Base-by-base conservation (phyloP, 345 rosid genomes). In the Citrus reticulata region DNA sequence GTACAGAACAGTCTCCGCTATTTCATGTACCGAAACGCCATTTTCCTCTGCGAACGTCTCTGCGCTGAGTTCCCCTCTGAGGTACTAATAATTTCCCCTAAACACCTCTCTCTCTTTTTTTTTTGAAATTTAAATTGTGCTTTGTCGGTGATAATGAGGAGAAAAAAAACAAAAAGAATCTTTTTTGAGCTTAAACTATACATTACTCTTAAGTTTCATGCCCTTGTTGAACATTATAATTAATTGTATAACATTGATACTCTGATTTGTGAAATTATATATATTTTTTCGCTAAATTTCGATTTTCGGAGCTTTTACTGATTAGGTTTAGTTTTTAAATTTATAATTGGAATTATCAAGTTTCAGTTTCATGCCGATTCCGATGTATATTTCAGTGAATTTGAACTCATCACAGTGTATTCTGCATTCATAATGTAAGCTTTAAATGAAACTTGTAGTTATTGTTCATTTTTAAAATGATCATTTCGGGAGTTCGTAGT, bases 21-120 rank as follows among this genome's bases (percentile, higher is more conserved):
- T 78, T 94, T 97, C 86, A 90, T 97, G 83, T 77, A 83, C 87
- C 86, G 85, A 40, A 97, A 97, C 86, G 93, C 98, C 82, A 89
- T 92, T 79, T 97, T 97, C 90, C 87, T 94, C 89, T 94, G 98
- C 81, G 99, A 97, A 83, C 97, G 98, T 63, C 97, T 97, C 83
- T 93, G 93, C 73, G 97, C 98, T n/a, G 99, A 97, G 90, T 97
- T 92, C 80, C 98, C 98, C 40, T 87, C 98, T 20, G 98, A 97
- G 98, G 99, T 96, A n/a, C 46, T 60, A 34, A 46, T 20, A 19
- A 27, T 32, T 58, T 39, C 49, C 35, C 24, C 55, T 27, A 6
- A 39, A 24, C 34, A 62, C 55, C 49, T 74, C 61, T 7, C 68
- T 22, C 46, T 35, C 7, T 37, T 46, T 66, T 73, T 59, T 13